A percentile compares a stretch with the other conserved stretches of the same genome.
Conservation (phyloP, 192 early-diverging fungal genomes). For the Dissophora ornata region DNA sequence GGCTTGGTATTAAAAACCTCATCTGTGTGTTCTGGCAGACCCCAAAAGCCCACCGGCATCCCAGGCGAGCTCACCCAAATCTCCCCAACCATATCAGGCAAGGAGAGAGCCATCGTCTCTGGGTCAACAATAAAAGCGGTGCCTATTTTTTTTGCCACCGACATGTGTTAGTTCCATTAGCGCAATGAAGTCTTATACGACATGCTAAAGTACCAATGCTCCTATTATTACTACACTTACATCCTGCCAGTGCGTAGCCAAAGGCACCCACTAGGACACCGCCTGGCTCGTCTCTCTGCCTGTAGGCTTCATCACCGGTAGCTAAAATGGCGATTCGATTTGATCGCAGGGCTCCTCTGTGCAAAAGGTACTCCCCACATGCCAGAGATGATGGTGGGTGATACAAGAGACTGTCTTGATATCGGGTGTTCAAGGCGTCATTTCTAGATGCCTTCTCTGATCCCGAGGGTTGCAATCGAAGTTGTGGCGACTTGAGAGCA, state of each 20-base stretch:
- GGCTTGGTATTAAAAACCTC: slow-evolving; percentile 74
- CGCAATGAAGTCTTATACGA: too few species aligned
- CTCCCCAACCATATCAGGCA: slow-evolving; percentile 77
- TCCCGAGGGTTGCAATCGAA: neutral
- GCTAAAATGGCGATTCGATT: slow-evolving; percentile 69
- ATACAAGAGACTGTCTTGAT: slow-evolving; percentile 6
- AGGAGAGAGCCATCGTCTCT: slow-evolving; percentile 75
- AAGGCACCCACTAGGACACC: slow-evolving; percentile 53
- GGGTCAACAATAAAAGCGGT: slow-evolving; percentile 80
- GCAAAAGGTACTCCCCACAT: slow-evolving; percentile 70
- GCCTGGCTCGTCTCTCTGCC: slow-evolving; percentile 23
- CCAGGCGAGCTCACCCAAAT: slow-evolving; percentile 79
- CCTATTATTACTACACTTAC: too few species aligned
- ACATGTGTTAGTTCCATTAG: too few species aligned
- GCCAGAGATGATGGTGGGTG: slow-evolving; percentile 25
- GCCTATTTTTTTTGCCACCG: slow-evolving; percentile 46
- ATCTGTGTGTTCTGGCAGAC: slow-evolving; percentile 73
- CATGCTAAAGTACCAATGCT: too few species aligned
- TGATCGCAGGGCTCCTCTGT: slow-evolving; percentile 64
- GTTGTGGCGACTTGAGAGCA: neutral
- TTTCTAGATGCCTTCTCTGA: neutral
- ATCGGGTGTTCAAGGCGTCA: neutral
- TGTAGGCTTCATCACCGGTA: slow-evolving; percentile 50
- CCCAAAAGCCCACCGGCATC: slow-evolving; percentile 77
- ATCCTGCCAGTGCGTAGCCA: slow-evolving; percentile 63